Percentiles rank a stretch among this genome's conserved stretches.
Conservation (phyloP, 2,329 filamentous ascomycete genomes). For the Neonectria punicea region DNA sequence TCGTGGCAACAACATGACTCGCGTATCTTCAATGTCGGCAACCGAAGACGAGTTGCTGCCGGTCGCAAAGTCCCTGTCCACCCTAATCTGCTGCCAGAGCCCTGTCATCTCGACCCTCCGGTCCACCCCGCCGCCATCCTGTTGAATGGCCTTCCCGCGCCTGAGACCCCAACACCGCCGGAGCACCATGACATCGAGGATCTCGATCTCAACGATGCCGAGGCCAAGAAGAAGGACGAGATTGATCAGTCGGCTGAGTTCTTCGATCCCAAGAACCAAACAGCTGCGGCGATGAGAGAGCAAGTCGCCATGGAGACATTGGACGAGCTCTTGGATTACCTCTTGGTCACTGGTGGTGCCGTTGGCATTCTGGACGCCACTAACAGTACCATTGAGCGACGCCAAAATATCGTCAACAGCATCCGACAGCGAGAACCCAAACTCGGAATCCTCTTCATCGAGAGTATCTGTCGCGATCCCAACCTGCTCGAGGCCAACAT, state of each 20-base stretch:
- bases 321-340: constrained; percentile 91
- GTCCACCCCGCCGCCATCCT: constrained; percentile 67
- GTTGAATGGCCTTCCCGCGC: constrained; percentile 62
- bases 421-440: constrained; percentile 86
- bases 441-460: constrained; percentile 92
- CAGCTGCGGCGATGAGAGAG: constrained; percentile 84
- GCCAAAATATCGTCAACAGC: constrained; percentile 84
- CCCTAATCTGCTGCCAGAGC: constrained; percentile 48
- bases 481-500: constrained; percentile 93
- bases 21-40: constrained; percentile 96
- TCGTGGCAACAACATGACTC: constrained; percentile 98
- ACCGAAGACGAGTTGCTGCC: constrained; percentile 83
- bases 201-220: constrained; percentile 48
- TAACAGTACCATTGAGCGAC: constrained; percentile 90
- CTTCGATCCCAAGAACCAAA: constrained; percentile 90
- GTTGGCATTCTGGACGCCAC: constrained; percentile 97
- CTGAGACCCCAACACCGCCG: constrained; percentile 41
- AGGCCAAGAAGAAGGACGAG: constrained; percentile 47
- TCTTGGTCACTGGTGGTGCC: constrained; percentile 82
- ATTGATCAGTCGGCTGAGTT: constrained; percentile 93
- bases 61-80: constrained; percentile 59
- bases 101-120: constrained; percentile 55
- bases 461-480: constrained; percentile 90
- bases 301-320: constrained; percentile 92
- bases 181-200: constrained; percentile 52